Percentiles rank a stretch among this genome's conserved stretches.
Evolutionary conservation across 140 eudicot species (phyloP).

Genomic region (Stevia rebaudiana): DNA sequence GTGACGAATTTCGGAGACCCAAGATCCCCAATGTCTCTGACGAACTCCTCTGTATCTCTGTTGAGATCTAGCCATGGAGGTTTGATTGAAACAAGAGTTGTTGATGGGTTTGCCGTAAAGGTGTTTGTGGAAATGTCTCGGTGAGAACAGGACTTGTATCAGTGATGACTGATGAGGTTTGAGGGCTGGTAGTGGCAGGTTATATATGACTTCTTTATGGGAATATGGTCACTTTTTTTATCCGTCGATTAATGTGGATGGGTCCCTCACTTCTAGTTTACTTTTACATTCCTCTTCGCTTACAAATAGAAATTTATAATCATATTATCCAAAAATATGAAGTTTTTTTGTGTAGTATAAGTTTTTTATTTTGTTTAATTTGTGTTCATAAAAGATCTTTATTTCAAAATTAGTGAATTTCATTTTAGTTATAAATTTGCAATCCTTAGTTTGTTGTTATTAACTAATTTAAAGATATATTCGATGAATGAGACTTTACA

Average conservation of each 20-base stretch:
- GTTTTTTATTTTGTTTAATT: not conserved
- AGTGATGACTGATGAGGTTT: not conserved
- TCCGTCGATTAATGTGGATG: conserved; percentile 33
- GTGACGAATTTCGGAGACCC: conserved; percentile 99
- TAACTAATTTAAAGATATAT: too few relatives aligned
- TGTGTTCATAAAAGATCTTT: not conserved
- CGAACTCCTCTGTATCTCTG: conserved; percentile 91
- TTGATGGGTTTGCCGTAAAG: conserved; percentile 16
- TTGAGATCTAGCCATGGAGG: conserved; percentile 75
- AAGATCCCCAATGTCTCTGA: conserved; percentile 97
- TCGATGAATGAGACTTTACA: too few relatives aligned
- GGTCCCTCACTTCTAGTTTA: conserved; percentile 18
- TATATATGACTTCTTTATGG: conserved; percentile 46
- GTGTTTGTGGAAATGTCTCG: conserved; percentile 39
- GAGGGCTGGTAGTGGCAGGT: conserved; percentile 6
- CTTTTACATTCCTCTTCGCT: not conserved
- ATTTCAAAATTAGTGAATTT: too few relatives aligned
- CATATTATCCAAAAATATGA: not conserved
- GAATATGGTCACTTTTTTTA: conserved; percentile 33
- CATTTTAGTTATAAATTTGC: too few relatives aligned
- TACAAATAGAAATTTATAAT: too few relatives aligned
- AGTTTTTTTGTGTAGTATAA: not conserved
- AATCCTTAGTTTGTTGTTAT: too few relatives aligned
- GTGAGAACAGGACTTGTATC: conserved; percentile 17
- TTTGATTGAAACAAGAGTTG: not conserved